Base-by-base conservation (phyloP, 306 rosid genomes). In the Astragalus glycyphyllos region DNA sequence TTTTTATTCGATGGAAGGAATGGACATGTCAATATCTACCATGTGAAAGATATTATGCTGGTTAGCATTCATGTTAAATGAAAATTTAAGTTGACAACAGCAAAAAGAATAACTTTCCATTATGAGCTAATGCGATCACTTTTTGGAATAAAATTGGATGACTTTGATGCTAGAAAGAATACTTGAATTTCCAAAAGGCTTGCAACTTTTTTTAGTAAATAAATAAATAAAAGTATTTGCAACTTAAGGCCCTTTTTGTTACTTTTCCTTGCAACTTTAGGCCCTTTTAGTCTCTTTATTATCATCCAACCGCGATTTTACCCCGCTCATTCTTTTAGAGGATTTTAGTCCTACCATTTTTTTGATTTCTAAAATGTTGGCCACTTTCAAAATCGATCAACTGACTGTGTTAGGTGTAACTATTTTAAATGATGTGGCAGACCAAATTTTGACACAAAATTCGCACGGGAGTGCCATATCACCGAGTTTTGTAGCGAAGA, bases 101-200 rank as follows among this genome's bases (percentile, higher is more conserved):
- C 56, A 37, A 58, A 76, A 49, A 8, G 49, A 68, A 32, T 23
- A 77, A 31, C 23, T 53, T 69, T 20, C 50, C 54, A 34, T 44
- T 44, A 20, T 23, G 23, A 63, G 54, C 69, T 64, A 26, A 64
- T 42, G 16, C n/a, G 40, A 4, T 64, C 26, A n/a, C 26, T 16
- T 44, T 46, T 64, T 23, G 2, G 69, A 64, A 72, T 17, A 59
- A 32, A 59, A 17, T 34, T 66, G 31, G 56, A 56, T 40, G 34
- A 59, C n/a, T 35, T 31, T 35, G 32, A 51, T 68, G 56, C 69
- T 68, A 13, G 42, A 40, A 53, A 13, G 42, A 40, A 53, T 49
- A 57, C 20, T 66, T 31, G 14, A 9, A 56, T 57, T 26, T 41
- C 12, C 65, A 42, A 56, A 69, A 71, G 68, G 47, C 29, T 45